Evolutionary conservation across 495 filamentous ascomycete genomes (phyloP), one percentile per base, ranked within the genome.

Genomic region (Glarea lozoyensis): DNA sequence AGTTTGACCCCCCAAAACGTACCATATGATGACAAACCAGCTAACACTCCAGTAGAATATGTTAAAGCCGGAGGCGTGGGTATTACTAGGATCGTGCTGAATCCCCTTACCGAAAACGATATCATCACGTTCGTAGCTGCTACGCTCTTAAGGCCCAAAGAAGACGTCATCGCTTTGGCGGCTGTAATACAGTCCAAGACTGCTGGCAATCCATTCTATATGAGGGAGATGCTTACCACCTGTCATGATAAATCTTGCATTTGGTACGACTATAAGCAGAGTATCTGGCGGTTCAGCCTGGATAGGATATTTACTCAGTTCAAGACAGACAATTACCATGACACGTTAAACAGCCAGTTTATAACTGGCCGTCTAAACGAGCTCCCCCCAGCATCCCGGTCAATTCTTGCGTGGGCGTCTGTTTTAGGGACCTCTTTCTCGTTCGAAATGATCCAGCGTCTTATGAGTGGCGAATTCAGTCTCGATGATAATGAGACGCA

Each of bases 171-270:
- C 6, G 70, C 81, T 5, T 58, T 87, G 10, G 76, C 79, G 9
- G 75, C 83, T 15, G 79, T 89, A 10, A 72, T 93, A 13, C 82
- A 88, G 58, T 85, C 88, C 51, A 88, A 89, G 61, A 84, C 79
- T 17, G 68, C 71, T 11, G 86, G 86, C 0, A 92, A 93, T 21
- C 84, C 85, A 0, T 94, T 94, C 58, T 90, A 89, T 50, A 81
- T 94, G 47, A 76, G 84, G 22, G 84, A 93, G 58, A 89, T 95
- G 77, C 72, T 95, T n/a, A 84, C 83, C 54, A 81, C 82, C 6
- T 88, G 84, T 54, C 80, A 93, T 58, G 76, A 81, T 13, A 93
- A 86, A 58, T 79, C 78, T 50, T 90, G 84, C 53, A 80, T 95
- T 38, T 93, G 82, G 77, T 94, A 89, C 61, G 82, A 82, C 34